Evolutionary conservation across 2,329 filamentous ascomycete species (phyloP).

Genomic region (Camillea tinctor): DNA sequence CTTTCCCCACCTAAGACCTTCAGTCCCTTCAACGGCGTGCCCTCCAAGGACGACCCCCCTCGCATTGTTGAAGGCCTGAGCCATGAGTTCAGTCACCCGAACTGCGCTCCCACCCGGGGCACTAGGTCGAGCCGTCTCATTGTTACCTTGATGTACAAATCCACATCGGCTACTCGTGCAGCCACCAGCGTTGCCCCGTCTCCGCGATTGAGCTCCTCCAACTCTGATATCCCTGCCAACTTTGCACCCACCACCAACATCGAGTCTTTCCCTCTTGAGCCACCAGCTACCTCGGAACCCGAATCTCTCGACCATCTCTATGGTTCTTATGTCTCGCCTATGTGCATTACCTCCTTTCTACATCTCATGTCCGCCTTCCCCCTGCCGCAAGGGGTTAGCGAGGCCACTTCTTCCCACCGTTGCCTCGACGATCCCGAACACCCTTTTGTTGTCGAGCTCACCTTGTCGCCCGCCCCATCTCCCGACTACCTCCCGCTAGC

Average conservation of each 20-base stretch:
- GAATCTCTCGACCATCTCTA: slow-evolving; percentile 65
- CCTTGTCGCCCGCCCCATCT: slow-evolving; percentile 59
- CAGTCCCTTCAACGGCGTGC: slow-evolving; percentile 58
- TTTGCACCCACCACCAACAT: slow-evolving; percentile 59
- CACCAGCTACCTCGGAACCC: slow-evolving; percentile 50
- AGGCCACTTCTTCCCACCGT: slow-evolving; percentile 60
- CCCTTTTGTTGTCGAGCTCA: slow-evolving; percentile 65
- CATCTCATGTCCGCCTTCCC: slow-evolving; percentile 65
- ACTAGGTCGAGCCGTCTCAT: slow-evolving; percentile 51
- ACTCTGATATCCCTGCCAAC: slow-evolving; percentile 49
- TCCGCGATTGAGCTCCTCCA: slow-evolving; percentile 36
- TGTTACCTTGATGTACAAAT: slow-evolving; percentile 65
- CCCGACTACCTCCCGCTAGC: slow-evolving; percentile 63
- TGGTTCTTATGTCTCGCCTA: slow-evolving; percentile 62
- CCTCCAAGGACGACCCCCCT: slow-evolving; percentile 57
- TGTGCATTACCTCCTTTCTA: slow-evolving; percentile 65
- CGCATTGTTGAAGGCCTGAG: slow-evolving; percentile 61
- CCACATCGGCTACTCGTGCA: slow-evolving; percentile 28
- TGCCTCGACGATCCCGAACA: slow-evolving; percentile 61
- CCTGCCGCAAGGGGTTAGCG: slow-evolving; percentile 48
- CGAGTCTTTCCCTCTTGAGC: slow-evolving; percentile 60
- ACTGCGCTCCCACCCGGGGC: slow-evolving; percentile 56
- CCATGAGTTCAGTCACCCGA: slow-evolving; percentile 62
- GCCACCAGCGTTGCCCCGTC: slow-evolving; percentile 36
- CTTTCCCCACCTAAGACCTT: slow-evolving; percentile 42